Evolutionary conservation across 2,329 filamentous ascomycete genomes (phyloP).

Genomic region (Venturiaceae sp.): DNA sequence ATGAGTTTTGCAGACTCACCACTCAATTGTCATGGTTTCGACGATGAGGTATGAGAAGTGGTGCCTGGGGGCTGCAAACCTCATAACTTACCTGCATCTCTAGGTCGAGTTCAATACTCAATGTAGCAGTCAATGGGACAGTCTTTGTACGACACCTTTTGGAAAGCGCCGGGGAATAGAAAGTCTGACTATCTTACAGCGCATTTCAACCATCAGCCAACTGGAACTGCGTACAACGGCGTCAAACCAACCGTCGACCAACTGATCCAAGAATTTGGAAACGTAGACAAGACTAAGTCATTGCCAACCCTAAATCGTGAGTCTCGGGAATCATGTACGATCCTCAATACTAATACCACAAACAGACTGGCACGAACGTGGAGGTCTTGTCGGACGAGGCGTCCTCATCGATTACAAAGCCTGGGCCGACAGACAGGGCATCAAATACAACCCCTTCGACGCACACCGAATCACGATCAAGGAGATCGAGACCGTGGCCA

Average conservation of each 20-base stretch:
- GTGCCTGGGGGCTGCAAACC: not conserved
- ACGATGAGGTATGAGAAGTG: constrained; percentile 12
- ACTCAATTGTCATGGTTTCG: constrained; percentile 9
- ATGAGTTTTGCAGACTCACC: constrained; percentile 17
- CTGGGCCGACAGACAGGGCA: constrained; percentile 41
- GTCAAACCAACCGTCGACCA: constrained; percentile 20
- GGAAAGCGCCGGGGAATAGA: no score
- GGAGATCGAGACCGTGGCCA: constrained; percentile 23
- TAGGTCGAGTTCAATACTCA: constrained; percentile 48
- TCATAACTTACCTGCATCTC: not conserved
- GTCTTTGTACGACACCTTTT: constrained; percentile 19
- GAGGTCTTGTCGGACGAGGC: constrained; percentile 45
- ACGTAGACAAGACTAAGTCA: constrained; percentile 12
- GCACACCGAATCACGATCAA: constrained; percentile 43
- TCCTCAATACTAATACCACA: constrained; percentile 23
- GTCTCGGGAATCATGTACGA: constrained; percentile 14
- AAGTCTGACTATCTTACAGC: constrained; percentile 7
- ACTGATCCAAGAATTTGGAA: constrained; percentile 17
- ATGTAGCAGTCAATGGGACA: constrained; percentile 47
- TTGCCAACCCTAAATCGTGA: constrained; percentile 11
- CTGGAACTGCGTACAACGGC: constrained; percentile 42
- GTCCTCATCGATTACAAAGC: constrained; percentile 45
- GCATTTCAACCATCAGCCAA: constrained; percentile 34
- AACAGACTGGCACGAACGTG: constrained; percentile 42
- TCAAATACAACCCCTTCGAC: constrained; percentile 41